These are phyloP conservation scores for Diplocarpon mali DNA, from an alignment of 2,329 filamentous ascomycete genomes.

Conservation along the genomic window DNA sequence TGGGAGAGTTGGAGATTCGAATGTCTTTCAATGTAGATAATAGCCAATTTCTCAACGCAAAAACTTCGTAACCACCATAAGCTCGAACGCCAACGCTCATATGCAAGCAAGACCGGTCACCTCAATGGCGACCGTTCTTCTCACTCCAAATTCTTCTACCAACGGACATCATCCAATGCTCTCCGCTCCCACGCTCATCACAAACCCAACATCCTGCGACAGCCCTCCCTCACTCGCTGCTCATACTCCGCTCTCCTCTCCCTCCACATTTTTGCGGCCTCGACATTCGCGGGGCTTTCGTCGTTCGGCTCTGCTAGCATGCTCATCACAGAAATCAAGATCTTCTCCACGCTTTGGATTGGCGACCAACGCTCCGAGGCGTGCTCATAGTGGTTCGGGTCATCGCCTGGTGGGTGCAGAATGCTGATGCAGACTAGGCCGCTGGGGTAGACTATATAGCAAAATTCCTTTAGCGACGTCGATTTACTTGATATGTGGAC, in stretches of 20 bases:
- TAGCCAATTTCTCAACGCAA: no score
- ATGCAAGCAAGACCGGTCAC: no score
- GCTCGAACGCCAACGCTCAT: no score
- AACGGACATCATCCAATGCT: no score
- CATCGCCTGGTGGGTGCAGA: constrained; percentile 88
- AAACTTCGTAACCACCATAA: no score
- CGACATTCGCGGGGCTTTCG: constrained; percentile 90
- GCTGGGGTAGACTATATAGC: constrained; percentile 65
- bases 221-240: constrained; percentile 70
- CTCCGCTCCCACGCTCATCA: constrained; percentile 26
- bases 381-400: constrained; percentile 96
- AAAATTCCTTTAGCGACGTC: not conserved
- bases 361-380: constrained; percentile 93
- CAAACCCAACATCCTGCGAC: constrained; percentile 67
- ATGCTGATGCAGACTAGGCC: constrained; percentile 97
- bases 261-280: constrained; percentile 94
- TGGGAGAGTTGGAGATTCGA: no score
- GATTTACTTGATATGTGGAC: not conserved
- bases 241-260: constrained; percentile 79
- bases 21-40: no score
- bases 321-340: constrained; percentile 92
- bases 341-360: constrained; percentile 96
- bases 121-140: no score
- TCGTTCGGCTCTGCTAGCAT: constrained; percentile 98
- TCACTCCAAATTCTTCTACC: no score